A percentile compares a stretch with the other conserved stretches of the same genome.
These are phyloP conservation scores for Arthrobotrys entomopaga DNA, from an alignment of 2,329 filamentous ascomycete genomes.

Conservation along the genomic window DNA sequence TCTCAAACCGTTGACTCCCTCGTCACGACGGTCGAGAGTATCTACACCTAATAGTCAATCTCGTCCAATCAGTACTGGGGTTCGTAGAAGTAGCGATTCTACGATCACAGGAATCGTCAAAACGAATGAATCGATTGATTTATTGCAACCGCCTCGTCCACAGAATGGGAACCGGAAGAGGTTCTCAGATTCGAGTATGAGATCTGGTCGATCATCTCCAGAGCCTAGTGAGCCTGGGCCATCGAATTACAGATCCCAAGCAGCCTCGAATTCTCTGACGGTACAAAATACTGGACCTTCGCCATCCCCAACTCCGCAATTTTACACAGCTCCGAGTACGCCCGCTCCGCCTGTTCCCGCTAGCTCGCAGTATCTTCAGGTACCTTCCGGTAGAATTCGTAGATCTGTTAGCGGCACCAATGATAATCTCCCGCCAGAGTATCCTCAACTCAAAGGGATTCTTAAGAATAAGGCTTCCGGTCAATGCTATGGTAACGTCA, in stretches of 20 bases:
- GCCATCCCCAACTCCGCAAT: neutral
- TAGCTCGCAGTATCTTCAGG: constrained; percentile 15
- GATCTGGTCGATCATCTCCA: neutral
- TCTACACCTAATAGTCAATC: constrained; percentile 34
- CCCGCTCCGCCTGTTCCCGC: neutral
- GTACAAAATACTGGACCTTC: constrained; percentile 5
- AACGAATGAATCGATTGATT: neutral
- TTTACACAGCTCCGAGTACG: constrained; percentile 17
- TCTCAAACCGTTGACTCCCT: constrained; percentile 29
- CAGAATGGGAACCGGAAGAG: constrained; percentile 13
- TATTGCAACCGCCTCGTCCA: constrained; percentile 4
- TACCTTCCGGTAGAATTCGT: neutral
- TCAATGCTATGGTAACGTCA: neutral
- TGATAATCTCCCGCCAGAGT: neutral
- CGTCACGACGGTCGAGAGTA: constrained; percentile 32
- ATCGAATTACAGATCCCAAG: neutral
- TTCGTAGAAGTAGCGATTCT: constrained; percentile 25
- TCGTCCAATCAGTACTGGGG: constrained; percentile 3
- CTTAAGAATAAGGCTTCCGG: constrained; percentile 6
- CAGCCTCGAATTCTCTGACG: neutral
- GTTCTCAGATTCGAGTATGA: neutral
- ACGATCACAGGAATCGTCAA: constrained; percentile 26
- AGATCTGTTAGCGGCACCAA: constrained; percentile 5
- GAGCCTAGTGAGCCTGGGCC: neutral
- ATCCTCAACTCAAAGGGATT: constrained; percentile 28